Percentiles rank a stretch among this genome's conserved stretches.
Evolutionary conservation across 305 asterid species (phyloP).

Genomic region (Solanum aculeatissimum): DNA sequence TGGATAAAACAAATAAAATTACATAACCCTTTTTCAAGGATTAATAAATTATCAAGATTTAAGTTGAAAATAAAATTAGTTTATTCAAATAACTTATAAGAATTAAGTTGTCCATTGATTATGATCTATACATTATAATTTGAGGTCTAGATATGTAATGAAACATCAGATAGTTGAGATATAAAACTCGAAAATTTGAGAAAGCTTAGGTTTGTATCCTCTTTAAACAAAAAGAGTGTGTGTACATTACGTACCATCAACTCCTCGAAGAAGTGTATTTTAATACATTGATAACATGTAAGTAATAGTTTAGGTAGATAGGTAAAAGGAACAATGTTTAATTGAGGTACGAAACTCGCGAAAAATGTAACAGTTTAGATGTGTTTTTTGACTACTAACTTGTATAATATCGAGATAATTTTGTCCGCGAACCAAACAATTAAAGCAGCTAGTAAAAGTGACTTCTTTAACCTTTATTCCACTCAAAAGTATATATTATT

Average conservation of each 20-base stretch:
- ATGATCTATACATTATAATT: not conserved
- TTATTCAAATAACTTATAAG: not conserved
- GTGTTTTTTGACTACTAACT: not conserved
- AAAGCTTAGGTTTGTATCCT: not conserved
- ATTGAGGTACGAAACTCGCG: not conserved
- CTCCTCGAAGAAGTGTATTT: not conserved
- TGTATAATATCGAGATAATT: not conserved
- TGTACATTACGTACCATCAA: not conserved
- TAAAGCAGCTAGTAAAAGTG: conserved; percentile 8
- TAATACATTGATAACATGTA: not conserved
- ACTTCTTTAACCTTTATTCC: conserved; percentile 16
- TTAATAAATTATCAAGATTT: not conserved
- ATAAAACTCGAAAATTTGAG: not conserved
- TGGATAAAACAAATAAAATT: not conserved
- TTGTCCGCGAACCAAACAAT: not conserved
- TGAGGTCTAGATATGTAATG: not conserved
- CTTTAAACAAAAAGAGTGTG: not conserved
- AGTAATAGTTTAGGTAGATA: not conserved
- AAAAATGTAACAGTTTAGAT: not conserved
- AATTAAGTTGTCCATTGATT: not conserved
- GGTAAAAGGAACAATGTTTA: not conserved
- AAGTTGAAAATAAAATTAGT: no score
- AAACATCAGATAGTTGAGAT: not conserved
- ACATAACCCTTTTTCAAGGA: not conserved
- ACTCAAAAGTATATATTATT: not conserved